Percentiles rank a stretch among this genome's conserved stretches.
phyloP scores from a whole-genome alignment of 805 yeast genomes.

The Suhomyces canberraensis region DNA sequence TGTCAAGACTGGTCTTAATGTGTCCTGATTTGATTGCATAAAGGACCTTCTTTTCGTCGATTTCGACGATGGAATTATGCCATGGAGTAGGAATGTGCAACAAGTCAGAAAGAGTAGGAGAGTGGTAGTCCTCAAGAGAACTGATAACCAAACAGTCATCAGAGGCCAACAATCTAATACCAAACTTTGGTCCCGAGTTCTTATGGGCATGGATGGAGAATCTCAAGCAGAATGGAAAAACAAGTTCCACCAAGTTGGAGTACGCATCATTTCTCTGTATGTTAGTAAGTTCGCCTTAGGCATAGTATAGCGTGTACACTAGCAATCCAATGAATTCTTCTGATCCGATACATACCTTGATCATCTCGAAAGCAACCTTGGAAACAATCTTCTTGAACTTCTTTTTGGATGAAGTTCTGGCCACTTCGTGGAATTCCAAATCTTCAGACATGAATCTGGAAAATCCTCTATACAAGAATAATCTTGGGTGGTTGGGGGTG shows the following conservation, averaged over 20 bases:
- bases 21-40: conserved; percentile 22
- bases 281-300: too few relatives aligned
- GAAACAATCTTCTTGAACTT: conserved; percentile 49
- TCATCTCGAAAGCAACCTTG: conserved; percentile 61
- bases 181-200: conserved; percentile 59
- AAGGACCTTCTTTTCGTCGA: conserved; percentile 30
- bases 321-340: too few relatives aligned
- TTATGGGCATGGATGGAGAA: conserved; percentile 61
- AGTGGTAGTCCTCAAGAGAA: conserved; percentile 37
- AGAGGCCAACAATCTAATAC: conserved; percentile 45
- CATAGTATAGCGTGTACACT: too few relatives aligned
- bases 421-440: conserved; percentile 40
- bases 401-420: conserved; percentile 41
- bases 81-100: conserved; percentile 67
- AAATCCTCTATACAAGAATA: conserved; percentile 54
- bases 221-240: conserved; percentile 58
- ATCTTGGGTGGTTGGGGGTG: conserved; percentile 46
- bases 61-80: conserved; percentile 54
- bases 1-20: conserved; percentile 4
- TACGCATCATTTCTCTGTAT: conserved; percentile 55
- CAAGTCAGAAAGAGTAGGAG: conserved; percentile 47
- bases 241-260: conserved; percentile 56
- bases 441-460: conserved; percentile 60
- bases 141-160: conserved; percentile 45
- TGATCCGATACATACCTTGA: conserved; percentile 27